Evolutionary conservation across 2,329 filamentous ascomycete genomes (phyloP).

Genomic region (Niveomyces coronatus): DNA sequence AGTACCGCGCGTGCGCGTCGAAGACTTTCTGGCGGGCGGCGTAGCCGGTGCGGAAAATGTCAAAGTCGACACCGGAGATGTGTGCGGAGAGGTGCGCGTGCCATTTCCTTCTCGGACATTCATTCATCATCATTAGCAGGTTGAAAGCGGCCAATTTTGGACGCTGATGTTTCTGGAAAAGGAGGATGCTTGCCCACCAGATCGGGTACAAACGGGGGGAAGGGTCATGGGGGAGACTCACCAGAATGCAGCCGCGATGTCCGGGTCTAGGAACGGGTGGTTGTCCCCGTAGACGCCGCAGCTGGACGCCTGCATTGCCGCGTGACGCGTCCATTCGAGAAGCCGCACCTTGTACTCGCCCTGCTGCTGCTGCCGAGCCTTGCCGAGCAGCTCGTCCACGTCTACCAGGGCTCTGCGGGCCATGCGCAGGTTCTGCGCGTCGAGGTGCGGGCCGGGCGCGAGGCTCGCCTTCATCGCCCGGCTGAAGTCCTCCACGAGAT

Average conservation of each 20-base stretch:
- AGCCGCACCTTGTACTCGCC: neutral
- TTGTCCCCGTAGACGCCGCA: slow-evolving; percentile 11
- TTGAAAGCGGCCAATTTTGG: too few species aligned
- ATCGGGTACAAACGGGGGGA: too few species aligned
- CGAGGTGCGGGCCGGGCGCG: slow-evolving; percentile 12
- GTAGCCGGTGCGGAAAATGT: slow-evolving; percentile 9
- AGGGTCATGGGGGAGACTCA: too few species aligned
- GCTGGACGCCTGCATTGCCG: slow-evolving; percentile 11
- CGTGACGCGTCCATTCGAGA: slow-evolving; percentile 9
- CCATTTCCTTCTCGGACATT: too few species aligned
- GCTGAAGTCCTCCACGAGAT: slow-evolving; percentile 9
- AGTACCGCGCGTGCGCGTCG: slow-evolving; percentile 12
- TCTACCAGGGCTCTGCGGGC: slow-evolving; percentile 8
- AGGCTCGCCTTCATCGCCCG: slow-evolving; percentile 7
- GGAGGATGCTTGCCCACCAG: too few species aligned
- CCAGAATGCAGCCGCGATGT: slow-evolving; percentile 11
- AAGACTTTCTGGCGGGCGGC: slow-evolving; percentile 12
- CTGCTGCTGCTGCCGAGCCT: neutral
- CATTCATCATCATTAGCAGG: too few species aligned
- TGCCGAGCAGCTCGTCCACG: slow-evolving; percentile 8
- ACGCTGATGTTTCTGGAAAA: too few species aligned
- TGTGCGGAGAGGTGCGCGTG: slow-evolving; percentile 6
- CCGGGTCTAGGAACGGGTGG: slow-evolving; percentile 10
- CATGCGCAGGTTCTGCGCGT: slow-evolving; percentile 13
- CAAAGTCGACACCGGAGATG: slow-evolving; percentile 6